Percentiles rank a stretch among this genome's conserved stretches.
phyloP scores from a whole-genome alignment of 495 filamentous ascomycete genomes.

The Xylaria scruposa region DNA sequence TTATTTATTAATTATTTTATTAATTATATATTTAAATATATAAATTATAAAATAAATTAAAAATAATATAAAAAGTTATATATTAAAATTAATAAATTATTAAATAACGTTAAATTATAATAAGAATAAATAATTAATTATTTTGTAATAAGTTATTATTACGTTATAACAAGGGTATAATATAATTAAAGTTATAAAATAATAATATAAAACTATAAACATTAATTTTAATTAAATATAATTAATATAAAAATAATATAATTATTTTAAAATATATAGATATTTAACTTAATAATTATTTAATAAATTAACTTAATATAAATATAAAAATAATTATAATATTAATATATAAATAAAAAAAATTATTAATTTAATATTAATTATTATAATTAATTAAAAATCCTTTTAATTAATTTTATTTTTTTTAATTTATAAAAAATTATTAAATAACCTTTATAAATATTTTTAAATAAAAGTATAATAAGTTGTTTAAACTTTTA shows the following conservation, averaged over 20 bases:
- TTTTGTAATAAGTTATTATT: background rate
- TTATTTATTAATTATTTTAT: no score
- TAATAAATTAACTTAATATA: no score
- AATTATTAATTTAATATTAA: no score
- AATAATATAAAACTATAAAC: background rate
- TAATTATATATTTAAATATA: background rate
- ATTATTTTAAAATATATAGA: background rate
- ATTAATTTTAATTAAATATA: background rate
- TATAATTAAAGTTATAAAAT: background rate
- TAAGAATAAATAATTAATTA: background rate
- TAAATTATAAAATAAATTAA: background rate
- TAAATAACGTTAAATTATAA: background rate
- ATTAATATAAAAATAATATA: background rate
- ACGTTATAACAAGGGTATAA: background rate
- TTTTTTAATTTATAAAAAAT: no score
- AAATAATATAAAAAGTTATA: background rate
- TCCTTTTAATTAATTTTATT: no score
- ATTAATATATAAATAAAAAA: no score
- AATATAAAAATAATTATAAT: no score
- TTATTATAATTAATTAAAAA: no score
- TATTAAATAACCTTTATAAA: no score
- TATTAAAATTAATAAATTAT: background rate
- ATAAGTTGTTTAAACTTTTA: no score
- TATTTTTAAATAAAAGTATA: no score
- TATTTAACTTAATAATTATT: no score